Evolutionary conservation across 164 flowering plant genomes (phyloP), one percentile per base, ranked within the genome.

Genomic region (Macadamia tetraphylla): DNA sequence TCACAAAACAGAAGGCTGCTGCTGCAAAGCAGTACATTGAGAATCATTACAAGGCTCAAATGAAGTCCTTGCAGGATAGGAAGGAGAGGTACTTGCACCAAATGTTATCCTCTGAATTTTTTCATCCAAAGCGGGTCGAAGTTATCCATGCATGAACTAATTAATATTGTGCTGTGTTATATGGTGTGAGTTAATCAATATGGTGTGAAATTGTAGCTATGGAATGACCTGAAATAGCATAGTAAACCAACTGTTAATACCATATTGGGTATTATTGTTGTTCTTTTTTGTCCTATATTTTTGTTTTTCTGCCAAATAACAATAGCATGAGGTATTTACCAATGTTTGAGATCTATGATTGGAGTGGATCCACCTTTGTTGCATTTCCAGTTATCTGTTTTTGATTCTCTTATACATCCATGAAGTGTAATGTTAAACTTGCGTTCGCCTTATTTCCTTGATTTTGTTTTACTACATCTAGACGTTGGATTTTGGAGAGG

Each of bases 1-100:
- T 44, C 58, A 80, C 83, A 11, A 75, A 77, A 57, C 81, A 80
- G 66, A 80, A 77, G 74, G 83, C 75, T 64, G 79, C 77, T 29
- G 83, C 81, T 18, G 83, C 83, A 29, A 80, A 80, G 48, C 81
- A 80, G 62, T 80, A 75, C 63, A 80, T 77, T 29, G 83, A 80
- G 69, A 80, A 77, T 72, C 81, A 80, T 66, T 80, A 80, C 71
- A 77, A 80, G 63, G 70, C 75, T 5, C 83, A 80, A 55, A 80
- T 77, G 83, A 80, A 80, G 60, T 55, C 69, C 65, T 69, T 79
- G 73, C 79, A 79, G 48, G 82, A 79, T 30, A 73, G 82, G 17
- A 76, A 79, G 68, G 82, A 79, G 68, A 71, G 82, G 82, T 79
- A 79, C 10, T 5, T 55, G 14, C 14, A 40, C 9, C 13, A 29